Conservation (phyloP, 768 basidiomycete species). For the Ramaria sp. region DNA sequence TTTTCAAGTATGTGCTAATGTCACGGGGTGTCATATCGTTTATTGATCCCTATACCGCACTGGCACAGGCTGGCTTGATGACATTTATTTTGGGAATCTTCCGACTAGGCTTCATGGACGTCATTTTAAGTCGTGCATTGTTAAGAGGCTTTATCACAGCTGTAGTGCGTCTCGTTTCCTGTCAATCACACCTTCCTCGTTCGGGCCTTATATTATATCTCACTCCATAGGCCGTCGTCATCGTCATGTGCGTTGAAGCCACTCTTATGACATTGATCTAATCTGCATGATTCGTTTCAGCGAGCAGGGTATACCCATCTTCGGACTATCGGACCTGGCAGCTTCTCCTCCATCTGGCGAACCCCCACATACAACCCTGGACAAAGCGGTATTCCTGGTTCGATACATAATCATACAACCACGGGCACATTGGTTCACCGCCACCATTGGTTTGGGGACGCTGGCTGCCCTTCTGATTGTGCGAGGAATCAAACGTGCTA, state of each 20-base stretch:
- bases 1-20: background rate
- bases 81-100: constrained; percentile 81
- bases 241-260: constrained; percentile 52
- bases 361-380: constrained; percentile 47
- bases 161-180: constrained; percentile 24
- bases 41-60: background rate
- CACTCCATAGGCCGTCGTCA: constrained; percentile 48
- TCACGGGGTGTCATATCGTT: background rate
- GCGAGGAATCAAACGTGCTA: constrained; percentile 41
- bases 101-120: constrained; percentile 86
- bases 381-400: constrained; percentile 70
- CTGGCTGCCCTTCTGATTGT: constrained; percentile 55
- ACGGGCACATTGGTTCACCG: constrained; percentile 54
- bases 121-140: constrained; percentile 81
- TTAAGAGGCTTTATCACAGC: constrained; percentile 83
- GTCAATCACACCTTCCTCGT: background rate
- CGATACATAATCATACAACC: constrained; percentile 35
- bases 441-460: constrained; percentile 63
- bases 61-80: constrained; percentile 66
- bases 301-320: constrained; percentile 83
- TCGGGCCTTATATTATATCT: background rate
- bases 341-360: constrained; percentile 33
- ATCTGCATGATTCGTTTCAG: constrained; percentile 22
- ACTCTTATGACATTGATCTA: background rate
- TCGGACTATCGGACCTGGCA: constrained; percentile 58